Percentiles rank a stretch among this genome's conserved stretches.
phyloP scores from a whole-genome alignment of 371 early-diverging fungal species.

The Mucor velutinosus region DNA sequence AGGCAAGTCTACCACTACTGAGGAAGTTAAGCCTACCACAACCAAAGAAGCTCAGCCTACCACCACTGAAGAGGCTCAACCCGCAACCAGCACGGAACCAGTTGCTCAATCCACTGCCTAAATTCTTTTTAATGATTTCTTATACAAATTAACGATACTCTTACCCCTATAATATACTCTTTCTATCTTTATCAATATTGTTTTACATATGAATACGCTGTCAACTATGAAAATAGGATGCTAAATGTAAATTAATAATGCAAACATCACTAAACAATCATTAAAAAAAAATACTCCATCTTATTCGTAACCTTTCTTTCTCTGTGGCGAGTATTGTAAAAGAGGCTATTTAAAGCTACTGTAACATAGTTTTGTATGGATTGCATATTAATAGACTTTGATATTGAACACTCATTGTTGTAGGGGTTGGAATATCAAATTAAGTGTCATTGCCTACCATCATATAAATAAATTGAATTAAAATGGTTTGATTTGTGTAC shows the following conservation, averaged over 20 bases:
- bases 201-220: background rate
- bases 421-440: background rate
- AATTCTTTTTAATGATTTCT: background rate
- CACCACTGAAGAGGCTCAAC: background rate
- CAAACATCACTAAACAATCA: background rate
- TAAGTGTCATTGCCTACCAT: background rate
- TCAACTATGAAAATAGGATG: background rate
- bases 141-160: background rate
- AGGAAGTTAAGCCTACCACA: background rate
- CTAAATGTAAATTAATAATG: background rate
- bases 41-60: background rate
- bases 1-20: background rate
- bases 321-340: background rate
- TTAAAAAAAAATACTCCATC: background rate
- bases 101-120: background rate
- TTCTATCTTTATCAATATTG: background rate
- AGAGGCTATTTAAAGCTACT: background rate
- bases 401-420: background rate
- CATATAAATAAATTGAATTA: background rate
- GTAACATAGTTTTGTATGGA: background rate
- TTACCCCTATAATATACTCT: background rate
- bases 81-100: too few relatives aligned
- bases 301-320: background rate
- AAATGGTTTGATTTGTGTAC: background rate
- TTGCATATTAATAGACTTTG: background rate